Base-by-base conservation (phyloP, 1,284 basidiomycete species). In the Erythrobasidium hasegawianum region DNA sequence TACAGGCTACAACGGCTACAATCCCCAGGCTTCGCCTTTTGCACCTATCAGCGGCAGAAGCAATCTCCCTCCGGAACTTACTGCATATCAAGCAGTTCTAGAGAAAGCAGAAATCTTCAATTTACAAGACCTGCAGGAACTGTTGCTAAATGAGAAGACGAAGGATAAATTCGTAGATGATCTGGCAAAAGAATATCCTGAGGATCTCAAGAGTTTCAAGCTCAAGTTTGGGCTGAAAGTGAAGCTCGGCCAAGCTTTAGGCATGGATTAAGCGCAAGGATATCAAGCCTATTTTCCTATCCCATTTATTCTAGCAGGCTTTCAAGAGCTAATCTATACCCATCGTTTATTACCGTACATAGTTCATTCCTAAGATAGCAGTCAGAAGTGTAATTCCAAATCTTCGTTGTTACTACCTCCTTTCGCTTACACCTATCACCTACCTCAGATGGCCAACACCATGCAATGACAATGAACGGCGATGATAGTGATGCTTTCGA, bases 151-250 rank as follows among this genome's bases (percentile, higher is more conserved):
- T 2, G 38, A 38, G 29, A 41, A 57, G 20, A 18, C 10, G 8
- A 41, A 41, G 7, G n/a, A 18, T 39, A 20, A 41, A 20, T 57
- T 57, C 29, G 55, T 57, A 11, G 33, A 40, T 8, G 43, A 41
- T 16, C 33, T 57, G 38, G 55, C 55, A 3, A 16, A 57, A 22
- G 38, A 41, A n/a, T 41, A 41, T 39, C 55, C 55, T 2, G 55
- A 57, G 14, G 55, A 16, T n/a, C 26, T 57, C 2, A 22, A n/a
- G 13, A 57, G 38, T 9, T 57, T 57, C 38, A 38, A 26, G 20
- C 38, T 20, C 24, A 57, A 20, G 14, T 57, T 57, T 57, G 55
- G 43, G 14, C 38, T 57, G 20, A 22, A 24, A n/a, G 24, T 22
- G 16, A 57, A 41, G 38, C 16, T 57, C 29, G 26, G 43, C 5